These are phyloP conservation scores for Talaromyces piceae DNA, from an alignment of 2,329 filamentous ascomycete genomes.

Conservation along the genomic window DNA sequence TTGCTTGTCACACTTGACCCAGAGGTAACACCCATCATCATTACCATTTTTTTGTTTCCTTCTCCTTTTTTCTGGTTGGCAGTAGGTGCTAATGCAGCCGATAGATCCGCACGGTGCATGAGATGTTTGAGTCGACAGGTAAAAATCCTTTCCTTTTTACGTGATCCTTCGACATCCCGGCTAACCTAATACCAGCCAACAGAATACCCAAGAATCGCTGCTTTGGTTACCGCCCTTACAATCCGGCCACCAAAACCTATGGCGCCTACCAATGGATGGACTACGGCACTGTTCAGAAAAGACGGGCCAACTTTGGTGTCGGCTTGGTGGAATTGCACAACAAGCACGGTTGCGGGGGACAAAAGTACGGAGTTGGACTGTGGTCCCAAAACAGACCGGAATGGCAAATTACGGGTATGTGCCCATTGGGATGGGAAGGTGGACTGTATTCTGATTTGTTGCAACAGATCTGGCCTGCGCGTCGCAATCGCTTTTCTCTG, in stretches of 20 bases:
- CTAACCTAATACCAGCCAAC: slow-evolving; percentile 33
- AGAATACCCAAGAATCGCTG: slow-evolving; percentile 61
- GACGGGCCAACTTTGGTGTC: slow-evolving; percentile 76
- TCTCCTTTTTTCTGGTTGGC: not conserved
- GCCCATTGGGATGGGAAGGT: not conserved
- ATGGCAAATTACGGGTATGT: slow-evolving; percentile 72
- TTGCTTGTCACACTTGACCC: slow-evolving; percentile 68
- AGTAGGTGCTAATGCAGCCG: not conserved
- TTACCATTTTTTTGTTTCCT: too few relatives aligned
- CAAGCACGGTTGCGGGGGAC: slow-evolving; percentile 57
- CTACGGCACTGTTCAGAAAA: slow-evolving; percentile 69
- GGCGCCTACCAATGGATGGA: slow-evolving; percentile 76
- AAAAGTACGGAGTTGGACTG: slow-evolving; percentile 67
- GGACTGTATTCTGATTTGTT: not conserved
- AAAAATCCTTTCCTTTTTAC: slow-evolving; percentile 5
- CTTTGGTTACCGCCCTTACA: slow-evolving; percentile 74
- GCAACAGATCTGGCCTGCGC: slow-evolving; percentile 69
- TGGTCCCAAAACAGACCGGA: slow-evolving; percentile 85
- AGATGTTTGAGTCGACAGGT: slow-evolving; percentile 65
- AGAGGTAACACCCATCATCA: slow-evolving; percentile 37
- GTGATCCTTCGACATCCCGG: not conserved
- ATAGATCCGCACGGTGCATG: slow-evolving; percentile 62
- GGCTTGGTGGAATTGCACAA: slow-evolving; percentile 78
- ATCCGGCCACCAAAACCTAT: slow-evolving; percentile 64
- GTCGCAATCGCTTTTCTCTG: slow-evolving; percentile 79